Evolutionary conservation across 257 asterid species (phyloP).

Genomic region (Ilex asprella): DNA sequence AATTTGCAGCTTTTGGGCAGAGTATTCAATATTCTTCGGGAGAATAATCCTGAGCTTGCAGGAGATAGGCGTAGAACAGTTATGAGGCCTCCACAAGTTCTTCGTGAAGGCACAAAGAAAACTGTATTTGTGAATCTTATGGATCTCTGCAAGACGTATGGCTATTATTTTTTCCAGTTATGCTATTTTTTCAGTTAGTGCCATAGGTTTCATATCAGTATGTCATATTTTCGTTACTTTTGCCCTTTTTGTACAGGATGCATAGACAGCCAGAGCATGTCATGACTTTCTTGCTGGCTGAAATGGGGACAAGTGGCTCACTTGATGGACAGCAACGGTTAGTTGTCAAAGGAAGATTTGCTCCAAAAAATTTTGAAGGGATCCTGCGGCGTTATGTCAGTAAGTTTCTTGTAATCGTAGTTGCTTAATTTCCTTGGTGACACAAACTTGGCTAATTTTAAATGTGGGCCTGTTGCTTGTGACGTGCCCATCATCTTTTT

Average conservation of each 20-base stretch:
- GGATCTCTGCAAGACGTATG: constrained; percentile 94
- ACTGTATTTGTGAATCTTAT: constrained; percentile 92
- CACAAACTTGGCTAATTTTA: too few species aligned
- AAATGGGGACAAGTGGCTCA: constrained; percentile 97
- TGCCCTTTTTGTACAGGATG: constrained; percentile 41
- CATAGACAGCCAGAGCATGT: constrained; percentile 97
- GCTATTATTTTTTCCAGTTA: constrained; percentile 3
- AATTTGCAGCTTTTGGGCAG: constrained; percentile 77
- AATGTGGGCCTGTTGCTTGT: too few species aligned
- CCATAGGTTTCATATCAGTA: too few species aligned
- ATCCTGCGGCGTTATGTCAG: constrained; percentile 82
- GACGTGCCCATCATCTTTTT: too few species aligned
- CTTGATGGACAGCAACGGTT: constrained; percentile 94
- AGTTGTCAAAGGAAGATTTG: constrained; percentile 89
- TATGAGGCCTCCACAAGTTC: constrained; percentile 98
- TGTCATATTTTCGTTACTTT: neutral
- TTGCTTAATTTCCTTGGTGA: neutral
- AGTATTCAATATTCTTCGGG: constrained; percentile 86
- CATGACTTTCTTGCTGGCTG: constrained; percentile 91
- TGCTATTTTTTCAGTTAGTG: too few species aligned
- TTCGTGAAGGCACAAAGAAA: constrained; percentile 98
- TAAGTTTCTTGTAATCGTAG: constrained; percentile 26
- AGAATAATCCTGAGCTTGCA: constrained; percentile 95
- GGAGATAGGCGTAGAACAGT: constrained; percentile 99
- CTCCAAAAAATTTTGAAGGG: constrained; percentile 96